Conservation (phyloP, 805 yeast species). For the Saturnispora hagleri region DNA sequence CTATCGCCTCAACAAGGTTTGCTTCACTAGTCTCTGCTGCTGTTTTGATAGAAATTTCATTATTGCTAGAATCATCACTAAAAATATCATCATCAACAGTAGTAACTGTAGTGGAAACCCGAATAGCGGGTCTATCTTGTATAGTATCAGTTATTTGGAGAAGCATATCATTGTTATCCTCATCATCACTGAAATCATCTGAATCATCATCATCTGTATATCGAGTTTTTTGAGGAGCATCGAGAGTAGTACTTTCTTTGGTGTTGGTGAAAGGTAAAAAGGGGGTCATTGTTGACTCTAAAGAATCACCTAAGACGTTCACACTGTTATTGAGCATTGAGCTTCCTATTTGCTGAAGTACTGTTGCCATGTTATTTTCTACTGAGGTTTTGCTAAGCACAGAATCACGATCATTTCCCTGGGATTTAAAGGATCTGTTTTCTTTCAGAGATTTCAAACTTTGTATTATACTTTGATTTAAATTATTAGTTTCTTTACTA, state of each 20-base stretch:
- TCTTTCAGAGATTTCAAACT: constrained; percentile 4
- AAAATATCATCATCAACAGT: constrained; percentile 15
- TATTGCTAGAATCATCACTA: constrained; percentile 26
- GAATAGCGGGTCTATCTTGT: not conserved
- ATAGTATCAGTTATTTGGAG: not conserved
- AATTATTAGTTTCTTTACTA: not conserved
- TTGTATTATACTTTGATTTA: constrained; percentile 4
- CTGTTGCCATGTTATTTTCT: not conserved
- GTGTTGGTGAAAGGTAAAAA: not conserved
- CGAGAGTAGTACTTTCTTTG: not conserved
- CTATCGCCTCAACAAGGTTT: not conserved
- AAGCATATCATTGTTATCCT: not conserved
- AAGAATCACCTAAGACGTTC: not conserved
- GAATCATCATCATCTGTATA: not conserved
- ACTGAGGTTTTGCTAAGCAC: not conserved
- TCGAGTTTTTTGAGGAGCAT: not conserved
- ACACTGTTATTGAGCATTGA: not conserved
- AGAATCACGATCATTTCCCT: not conserved
- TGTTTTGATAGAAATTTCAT: constrained; percentile 7
- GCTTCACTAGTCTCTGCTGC: not conserved
- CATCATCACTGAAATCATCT: constrained; percentile 7
- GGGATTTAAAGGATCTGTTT: not conserved
- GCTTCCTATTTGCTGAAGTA: constrained; percentile 4
- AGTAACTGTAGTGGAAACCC: not conserved
- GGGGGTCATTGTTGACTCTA: not conserved